phyloP scores from a whole-genome alignment of 2,329 filamentous ascomycete genomes.

The Shiraia bambusicola region DNA sequence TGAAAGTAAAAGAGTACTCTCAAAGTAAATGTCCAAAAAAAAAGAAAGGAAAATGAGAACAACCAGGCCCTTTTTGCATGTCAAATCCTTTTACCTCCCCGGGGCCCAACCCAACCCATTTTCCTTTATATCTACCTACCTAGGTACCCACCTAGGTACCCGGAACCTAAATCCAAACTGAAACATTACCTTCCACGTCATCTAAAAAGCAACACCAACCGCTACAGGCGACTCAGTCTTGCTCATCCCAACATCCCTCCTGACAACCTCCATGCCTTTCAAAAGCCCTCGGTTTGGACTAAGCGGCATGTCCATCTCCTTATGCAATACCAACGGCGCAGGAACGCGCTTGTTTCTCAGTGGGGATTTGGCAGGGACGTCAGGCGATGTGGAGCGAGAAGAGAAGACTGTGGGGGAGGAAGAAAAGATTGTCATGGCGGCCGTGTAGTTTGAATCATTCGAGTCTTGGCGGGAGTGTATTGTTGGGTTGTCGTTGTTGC shows the following conservation, averaged over 20 bases:
- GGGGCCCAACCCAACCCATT: too few species aligned
- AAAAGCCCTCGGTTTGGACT: conserved; percentile 31
- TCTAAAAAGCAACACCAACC: conserved; percentile 41
- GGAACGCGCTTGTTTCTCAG: conserved; percentile 31
- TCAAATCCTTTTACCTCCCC: neutral
- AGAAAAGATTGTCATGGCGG: conserved; percentile 34
- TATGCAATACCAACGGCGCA: conserved; percentile 31
- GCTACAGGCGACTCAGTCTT: conserved; percentile 18
- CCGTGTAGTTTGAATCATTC: conserved; percentile 30
- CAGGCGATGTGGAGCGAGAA: conserved; percentile 12
- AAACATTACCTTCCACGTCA: neutral
- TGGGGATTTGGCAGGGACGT: conserved; percentile 10
- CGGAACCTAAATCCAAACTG: neutral
- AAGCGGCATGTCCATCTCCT: conserved; percentile 31
- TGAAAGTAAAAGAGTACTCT: neutral
- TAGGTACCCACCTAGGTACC: too few species aligned
- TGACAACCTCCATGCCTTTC: conserved; percentile 35
- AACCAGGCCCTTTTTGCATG: neutral
- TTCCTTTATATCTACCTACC: too few species aligned
- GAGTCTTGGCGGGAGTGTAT: conserved; percentile 30
- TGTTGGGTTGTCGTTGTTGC: too few species aligned
- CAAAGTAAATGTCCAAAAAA: neutral
- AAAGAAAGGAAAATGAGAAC: neutral
- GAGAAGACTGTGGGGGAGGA: conserved; percentile 14
- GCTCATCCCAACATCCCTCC: conserved; percentile 17